phyloP scores from a whole-genome alignment of 1,139 yeast genomes.

The Yamadazyma kanchanaburiensis region DNA sequence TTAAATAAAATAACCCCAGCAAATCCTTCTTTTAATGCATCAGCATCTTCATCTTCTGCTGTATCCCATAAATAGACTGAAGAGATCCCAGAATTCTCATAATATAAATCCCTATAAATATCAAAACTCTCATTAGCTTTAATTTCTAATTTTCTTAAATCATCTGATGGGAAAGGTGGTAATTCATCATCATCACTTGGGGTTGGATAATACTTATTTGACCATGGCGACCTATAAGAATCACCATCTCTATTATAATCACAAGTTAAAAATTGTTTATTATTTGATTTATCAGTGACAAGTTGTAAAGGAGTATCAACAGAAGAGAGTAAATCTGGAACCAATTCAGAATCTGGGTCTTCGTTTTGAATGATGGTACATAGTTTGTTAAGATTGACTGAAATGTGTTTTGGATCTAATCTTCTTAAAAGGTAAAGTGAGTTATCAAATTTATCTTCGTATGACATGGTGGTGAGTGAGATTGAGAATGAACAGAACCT shows the following conservation, averaged over 20 bases:
- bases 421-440: slow-evolving; percentile 85
- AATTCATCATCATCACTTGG: slow-evolving; percentile 41
- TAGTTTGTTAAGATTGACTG: slow-evolving; percentile 59
- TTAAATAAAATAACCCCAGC: slow-evolving; percentile 91
- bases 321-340: slow-evolving; percentile 82
- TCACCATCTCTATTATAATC: slow-evolving; percentile 96
- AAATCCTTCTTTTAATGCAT: slow-evolving; percentile 46
- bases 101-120: slow-evolving; percentile 87
- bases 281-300: slow-evolving; percentile 53
- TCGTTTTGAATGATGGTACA: slow-evolving; percentile 67
- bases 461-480: slow-evolving; percentile 14
- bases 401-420: slow-evolving; percentile 70
- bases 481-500: no score
- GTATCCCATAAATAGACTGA: slow-evolving; percentile 94
- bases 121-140: slow-evolving; percentile 91
- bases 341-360: slow-evolving; percentile 38
- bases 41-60: slow-evolving; percentile 44
- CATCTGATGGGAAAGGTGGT: slow-evolving; percentile 64
- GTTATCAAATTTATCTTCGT: slow-evolving; percentile 75
- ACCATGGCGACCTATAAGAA: slow-evolving; percentile 89
- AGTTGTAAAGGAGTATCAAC: slow-evolving; percentile 82
- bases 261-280: slow-evolving; percentile 76
- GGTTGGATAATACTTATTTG: slow-evolving; percentile 73
- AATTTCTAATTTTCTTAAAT: slow-evolving; percentile 69
- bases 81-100: slow-evolving; percentile 85